These are phyloP conservation scores for Hibiscus tridactylites DNA, from an alignment of 345 rosid genomes.

Conservation along the genomic window DNA sequence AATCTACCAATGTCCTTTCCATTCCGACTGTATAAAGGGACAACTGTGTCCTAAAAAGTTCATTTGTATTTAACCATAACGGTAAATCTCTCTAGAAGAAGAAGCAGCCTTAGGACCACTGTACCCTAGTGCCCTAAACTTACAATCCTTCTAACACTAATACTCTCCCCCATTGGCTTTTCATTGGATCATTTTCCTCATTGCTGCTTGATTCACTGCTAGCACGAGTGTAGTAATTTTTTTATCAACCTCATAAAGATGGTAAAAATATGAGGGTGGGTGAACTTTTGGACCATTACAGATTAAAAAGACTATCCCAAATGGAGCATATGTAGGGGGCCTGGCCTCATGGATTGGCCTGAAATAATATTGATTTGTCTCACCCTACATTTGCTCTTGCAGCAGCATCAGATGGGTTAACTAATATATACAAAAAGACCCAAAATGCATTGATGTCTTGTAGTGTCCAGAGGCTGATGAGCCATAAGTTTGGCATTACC, in stretches of 20 bases:
- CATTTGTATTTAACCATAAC: background rate
- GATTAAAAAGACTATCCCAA: background rate
- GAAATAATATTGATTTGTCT: background rate
- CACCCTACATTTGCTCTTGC: background rate
- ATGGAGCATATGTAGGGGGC: background rate
- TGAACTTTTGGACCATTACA: background rate
- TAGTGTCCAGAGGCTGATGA: background rate
- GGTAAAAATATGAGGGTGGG: background rate
- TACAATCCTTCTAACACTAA: background rate
- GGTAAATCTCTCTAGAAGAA: background rate
- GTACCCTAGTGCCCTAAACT: background rate
- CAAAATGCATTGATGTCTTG: background rate
- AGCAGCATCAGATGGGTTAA: background rate
- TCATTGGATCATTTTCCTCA: background rate
- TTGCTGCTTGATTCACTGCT: background rate
- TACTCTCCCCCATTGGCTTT: background rate
- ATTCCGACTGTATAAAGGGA: background rate
- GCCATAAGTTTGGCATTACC: conserved; percentile 19
- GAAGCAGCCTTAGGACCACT: background rate
- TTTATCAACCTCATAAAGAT: background rate
- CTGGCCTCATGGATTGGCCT: background rate
- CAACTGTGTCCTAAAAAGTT: background rate
- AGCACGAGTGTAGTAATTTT: background rate
- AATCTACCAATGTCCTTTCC: background rate
- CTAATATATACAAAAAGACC: background rate